Conservation (phyloP, 1,284 basidiomycete genomes). For the Microbotryomycetes sp. region DNA sequence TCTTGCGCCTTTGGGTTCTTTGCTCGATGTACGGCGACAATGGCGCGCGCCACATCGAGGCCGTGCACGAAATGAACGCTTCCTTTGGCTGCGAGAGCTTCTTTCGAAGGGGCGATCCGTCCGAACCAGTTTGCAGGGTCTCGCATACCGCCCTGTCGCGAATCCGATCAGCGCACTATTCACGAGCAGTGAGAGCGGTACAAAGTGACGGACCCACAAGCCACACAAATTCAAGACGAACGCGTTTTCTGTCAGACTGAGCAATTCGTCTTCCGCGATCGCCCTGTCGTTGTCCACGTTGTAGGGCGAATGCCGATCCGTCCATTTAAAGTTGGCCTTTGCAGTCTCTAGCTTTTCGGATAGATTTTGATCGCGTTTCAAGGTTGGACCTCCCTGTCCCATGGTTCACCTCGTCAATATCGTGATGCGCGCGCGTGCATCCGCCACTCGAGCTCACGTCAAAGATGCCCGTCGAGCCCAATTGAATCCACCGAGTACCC, state of each 20-base stretch:
- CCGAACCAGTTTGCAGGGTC: conserved; percentile 50
- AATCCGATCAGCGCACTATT: not conserved
- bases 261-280: conserved; percentile 51
- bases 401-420: too few species aligned
- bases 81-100: conserved; percentile 50
- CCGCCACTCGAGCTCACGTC: conserved; percentile 46
- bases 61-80: conserved; percentile 48
- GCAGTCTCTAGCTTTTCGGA: conserved; percentile 4
- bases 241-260: conserved; percentile 43
- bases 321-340: conserved; percentile 41
- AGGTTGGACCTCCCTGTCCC: conserved; percentile 34
- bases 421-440: not conserved
- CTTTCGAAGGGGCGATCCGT: conserved; percentile 52
- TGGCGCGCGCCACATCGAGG: conserved; percentile 48
- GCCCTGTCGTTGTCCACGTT: conserved; percentile 45
- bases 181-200: not conserved
- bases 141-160: conserved; percentile 46
- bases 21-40: conserved; percentile 42
- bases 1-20: conserved; percentile 19
- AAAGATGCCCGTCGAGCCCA: conserved; percentile 59
- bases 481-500: conserved; percentile 49
- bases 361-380: conserved; percentile 11
- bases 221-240: conserved; percentile 58
- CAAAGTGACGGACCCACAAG: conserved; percentile 45
- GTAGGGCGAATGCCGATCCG: conserved; percentile 50